Percentiles rank a stretch among this genome's conserved stretches.
Conservation (phyloP, 2,329 filamentous ascomycete species). For the Fusarium setosum region DNA sequence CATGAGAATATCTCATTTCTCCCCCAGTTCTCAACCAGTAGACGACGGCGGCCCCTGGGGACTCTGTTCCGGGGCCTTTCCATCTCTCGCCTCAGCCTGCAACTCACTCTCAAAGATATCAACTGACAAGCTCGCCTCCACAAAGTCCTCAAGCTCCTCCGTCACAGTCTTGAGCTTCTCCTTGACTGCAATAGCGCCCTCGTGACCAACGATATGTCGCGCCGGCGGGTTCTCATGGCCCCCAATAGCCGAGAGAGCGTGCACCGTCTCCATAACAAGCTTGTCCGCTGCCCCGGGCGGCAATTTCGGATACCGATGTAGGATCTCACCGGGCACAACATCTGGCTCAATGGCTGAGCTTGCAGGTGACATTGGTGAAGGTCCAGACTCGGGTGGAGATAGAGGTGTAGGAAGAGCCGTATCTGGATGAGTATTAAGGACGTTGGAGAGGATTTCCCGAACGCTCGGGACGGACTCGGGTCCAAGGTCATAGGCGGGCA, state of each 20-base stretch:
- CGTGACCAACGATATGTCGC: conserved; percentile 91
- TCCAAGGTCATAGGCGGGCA: conserved; percentile 62
- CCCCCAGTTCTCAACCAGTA: conserved; percentile 13
- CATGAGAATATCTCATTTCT: not conserved
- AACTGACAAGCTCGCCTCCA: conserved; percentile 87
- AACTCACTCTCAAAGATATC: conserved; percentile 76
- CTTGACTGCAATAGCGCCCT: conserved; percentile 88
- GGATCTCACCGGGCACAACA: conserved; percentile 55
- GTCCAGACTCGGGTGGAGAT: conserved; percentile 40
- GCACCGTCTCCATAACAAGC: conserved; percentile 88
- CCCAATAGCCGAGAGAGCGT: conserved; percentile 90
- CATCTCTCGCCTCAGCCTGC: conserved; percentile 61
- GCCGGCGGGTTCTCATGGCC: conserved; percentile 96
- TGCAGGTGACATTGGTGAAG: conserved; percentile 46
- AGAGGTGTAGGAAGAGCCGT: conserved; percentile 57
- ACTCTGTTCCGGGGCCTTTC: conserved; percentile 44
- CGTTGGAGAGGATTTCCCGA: conserved; percentile 82
- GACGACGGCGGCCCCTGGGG: conserved; percentile 39
- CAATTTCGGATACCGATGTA: conserved; percentile 80
- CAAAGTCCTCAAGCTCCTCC: conserved; percentile 95
- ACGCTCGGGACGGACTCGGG: conserved; percentile 77
- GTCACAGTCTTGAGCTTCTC: conserved; percentile 97
- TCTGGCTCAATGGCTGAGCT: conserved; percentile 49
- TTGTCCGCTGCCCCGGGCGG: conserved; percentile 75
- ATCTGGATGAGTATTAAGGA: conserved; percentile 81